Base-by-base conservation (phyloP, 768 basidiomycete species). In the Royoungia palumana region DNA sequence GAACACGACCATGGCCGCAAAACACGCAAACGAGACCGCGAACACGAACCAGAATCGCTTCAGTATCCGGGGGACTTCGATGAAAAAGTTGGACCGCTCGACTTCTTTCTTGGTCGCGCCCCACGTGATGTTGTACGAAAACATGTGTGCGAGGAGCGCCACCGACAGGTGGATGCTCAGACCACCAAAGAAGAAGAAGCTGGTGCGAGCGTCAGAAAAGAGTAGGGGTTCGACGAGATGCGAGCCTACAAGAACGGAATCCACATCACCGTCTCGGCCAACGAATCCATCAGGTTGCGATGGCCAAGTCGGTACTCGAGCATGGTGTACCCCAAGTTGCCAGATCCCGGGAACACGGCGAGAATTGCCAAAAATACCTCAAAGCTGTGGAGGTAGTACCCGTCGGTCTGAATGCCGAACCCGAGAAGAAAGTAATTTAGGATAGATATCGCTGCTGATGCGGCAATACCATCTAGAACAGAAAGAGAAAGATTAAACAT, bases 31-130 rank as follows among this genome's bases (percentile, higher is more conserved):
- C 39, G 79, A 82, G 19, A 88, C 47, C 17, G 78, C 49, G 53
- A 89, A 74, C 36, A 80, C 77, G 40, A 80, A 59, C 75, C 86
- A 83, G 72, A 89, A 94, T 4, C 90, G 84, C 54, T 82, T 81
- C 61, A 85, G 71, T 62, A 94, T 92, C 48, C 81, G 80, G 2
- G 93, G 93, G 12, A 93, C 82, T 63, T 95, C 92, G 43, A 86
- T 79, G 78, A 89, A 93, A 73, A 95, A 93, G 64, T 94, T 94
- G 20, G 87, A 89, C 27, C 81, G 77, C 64, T 93, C 86, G 34
- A 94, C 89, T 65, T 89, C 87, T 76, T 92, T 94, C 60, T 80
- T 76, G 6, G 82, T 83, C 13, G 80, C 74, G 2, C 75, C 73
- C 82, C 82, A 83, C 6, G 67, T 69, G 55, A 79, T 77, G 65